Evolutionary conservation across 305 asterid genomes (phyloP).

Genomic region (Fraxinus angustifolia): DNA sequence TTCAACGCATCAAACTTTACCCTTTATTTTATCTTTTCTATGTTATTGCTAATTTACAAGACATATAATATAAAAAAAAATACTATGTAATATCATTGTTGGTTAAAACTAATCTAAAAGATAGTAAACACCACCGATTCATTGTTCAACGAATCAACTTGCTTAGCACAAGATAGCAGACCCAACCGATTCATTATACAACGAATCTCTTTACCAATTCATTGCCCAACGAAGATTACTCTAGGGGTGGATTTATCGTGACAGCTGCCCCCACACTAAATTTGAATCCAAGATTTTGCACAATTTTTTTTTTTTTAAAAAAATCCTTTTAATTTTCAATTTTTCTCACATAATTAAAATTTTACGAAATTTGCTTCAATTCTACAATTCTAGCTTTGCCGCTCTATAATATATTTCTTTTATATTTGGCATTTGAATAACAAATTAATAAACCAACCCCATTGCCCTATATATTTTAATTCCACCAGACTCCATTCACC

Average conservation of each 20-base stretch:
- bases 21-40: neutral
- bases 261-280: neutral
- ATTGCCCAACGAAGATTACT: neutral
- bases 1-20: neutral
- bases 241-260: neutral
- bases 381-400: neutral
- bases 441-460: neutral
- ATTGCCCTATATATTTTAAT: slow-evolving; percentile 10
- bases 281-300: too few relatives aligned
- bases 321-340: neutral
- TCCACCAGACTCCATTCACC: slow-evolving; percentile 1
- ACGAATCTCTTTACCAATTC: neutral
- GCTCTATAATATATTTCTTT: neutral
- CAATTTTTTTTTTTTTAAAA: too few relatives aligned
- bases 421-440: neutral
- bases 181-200: neutral
- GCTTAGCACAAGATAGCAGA: too few relatives aligned
- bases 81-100: too few relatives aligned
- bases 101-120: neutral
- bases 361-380: neutral
- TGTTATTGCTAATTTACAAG: neutral
- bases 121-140: neutral
- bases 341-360: neutral
- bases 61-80: neutral
- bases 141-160: too few relatives aligned